These are phyloP conservation scores for Lepiota brunneoincarnata DNA, from an alignment of 768 basidiomycete species.

Conservation along the genomic window DNA sequence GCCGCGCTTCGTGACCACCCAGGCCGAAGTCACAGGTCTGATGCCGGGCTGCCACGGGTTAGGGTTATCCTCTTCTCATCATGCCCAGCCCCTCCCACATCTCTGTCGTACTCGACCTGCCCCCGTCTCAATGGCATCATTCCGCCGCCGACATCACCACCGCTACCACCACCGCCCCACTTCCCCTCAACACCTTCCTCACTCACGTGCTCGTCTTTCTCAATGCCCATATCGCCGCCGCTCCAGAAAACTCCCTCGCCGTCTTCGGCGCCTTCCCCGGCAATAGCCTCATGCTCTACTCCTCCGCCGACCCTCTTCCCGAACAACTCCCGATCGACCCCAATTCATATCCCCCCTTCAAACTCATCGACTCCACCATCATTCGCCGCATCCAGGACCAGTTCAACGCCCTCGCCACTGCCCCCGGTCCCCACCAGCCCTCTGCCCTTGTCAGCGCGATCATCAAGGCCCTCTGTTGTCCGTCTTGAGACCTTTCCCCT, in stretches of 20 bases:
- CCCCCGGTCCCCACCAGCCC: constrained; percentile 40
- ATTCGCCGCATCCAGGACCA: constrained; percentile 59
- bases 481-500: constrained; percentile 18
- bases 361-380: constrained; percentile 67
- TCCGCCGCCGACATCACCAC: constrained; percentile 38
- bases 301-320: constrained; percentile 48
- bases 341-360: constrained; percentile 85
- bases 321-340: constrained; percentile 55
- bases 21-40: too few species aligned
- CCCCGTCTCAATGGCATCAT: constrained; percentile 83
- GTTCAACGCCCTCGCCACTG: constrained; percentile 44
- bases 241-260: constrained; percentile 89
- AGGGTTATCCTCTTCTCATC: constrained; percentile 6
- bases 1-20: too few species aligned
- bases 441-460: constrained; percentile 84
- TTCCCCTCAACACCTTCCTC: constrained; percentile 72
- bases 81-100: constrained; percentile 51
- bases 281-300: constrained; percentile 82
- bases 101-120: constrained; percentile 82
- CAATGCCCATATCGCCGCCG: constrained; percentile 88
- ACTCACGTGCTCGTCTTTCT: constrained; percentile 86
- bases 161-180: constrained; percentile 48
- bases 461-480: constrained; percentile 92
- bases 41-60: not conserved
- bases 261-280: constrained; percentile 88